Evolutionary conservation across 1,284 basidiomycete genomes (phyloP).

Genomic region (Golubevia sp.): DNA sequence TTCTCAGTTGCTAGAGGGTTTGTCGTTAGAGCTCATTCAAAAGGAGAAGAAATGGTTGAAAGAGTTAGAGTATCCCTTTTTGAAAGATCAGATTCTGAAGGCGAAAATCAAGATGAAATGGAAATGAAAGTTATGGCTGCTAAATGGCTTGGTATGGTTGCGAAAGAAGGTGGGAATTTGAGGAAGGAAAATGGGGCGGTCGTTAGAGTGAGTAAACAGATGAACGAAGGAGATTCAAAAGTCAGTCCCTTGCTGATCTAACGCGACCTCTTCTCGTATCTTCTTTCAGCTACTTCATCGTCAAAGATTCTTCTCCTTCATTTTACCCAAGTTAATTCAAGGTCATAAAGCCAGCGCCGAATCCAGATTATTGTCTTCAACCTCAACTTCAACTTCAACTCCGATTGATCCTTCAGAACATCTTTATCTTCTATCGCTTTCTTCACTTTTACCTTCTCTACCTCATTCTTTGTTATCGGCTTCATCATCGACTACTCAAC

Average conservation of each 20-base stretch:
- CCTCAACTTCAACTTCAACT: too few relatives aligned
- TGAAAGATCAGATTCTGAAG: conserved; percentile 12
- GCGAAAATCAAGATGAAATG: conserved; percentile 2
- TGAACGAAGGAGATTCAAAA: neutral
- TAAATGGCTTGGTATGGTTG: conserved; percentile 17
- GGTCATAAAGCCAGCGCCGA: conserved; percentile 66
- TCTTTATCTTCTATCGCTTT: too few relatives aligned
- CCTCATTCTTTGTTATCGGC: neutral
- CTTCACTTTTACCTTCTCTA: too few relatives aligned
- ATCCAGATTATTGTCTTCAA: too few relatives aligned
- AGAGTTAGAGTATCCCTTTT: conserved; percentile 29
- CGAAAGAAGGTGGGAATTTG: conserved; percentile 25
- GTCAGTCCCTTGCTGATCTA: neutral
- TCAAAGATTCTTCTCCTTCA: conserved; percentile 78
- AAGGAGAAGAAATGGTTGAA: conserved; percentile 34
- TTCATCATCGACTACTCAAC: neutral
- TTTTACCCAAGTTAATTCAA: conserved; percentile 76
- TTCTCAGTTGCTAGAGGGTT: conserved; percentile 39
- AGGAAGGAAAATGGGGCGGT: conserved; percentile 10
- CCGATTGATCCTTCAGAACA: too few relatives aligned
- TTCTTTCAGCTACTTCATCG: conserved; percentile 67
- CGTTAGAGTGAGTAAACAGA: conserved; percentile 2
- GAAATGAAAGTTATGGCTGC: conserved; percentile 13
- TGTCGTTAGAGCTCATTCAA: conserved; percentile 26
- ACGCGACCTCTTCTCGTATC: conserved; percentile 22